Base-by-base conservation (phyloP, 148 eudicot genomes). In the Diospyros lotus region DNA sequence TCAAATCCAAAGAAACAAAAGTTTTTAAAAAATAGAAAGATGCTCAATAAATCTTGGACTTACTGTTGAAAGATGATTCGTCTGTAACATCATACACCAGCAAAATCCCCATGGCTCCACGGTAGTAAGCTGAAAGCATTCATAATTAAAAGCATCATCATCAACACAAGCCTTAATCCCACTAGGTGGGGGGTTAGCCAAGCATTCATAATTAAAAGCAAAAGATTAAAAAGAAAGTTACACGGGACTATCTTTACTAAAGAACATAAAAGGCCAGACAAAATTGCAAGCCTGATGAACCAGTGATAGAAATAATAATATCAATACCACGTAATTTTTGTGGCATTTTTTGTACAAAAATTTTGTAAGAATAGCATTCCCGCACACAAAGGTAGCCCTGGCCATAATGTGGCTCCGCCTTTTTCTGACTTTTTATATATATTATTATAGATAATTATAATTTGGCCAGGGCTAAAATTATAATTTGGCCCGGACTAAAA, bases 41-140 rank as follows among this genome's bases (percentile, higher is more conserved):
- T 48, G 13, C 14, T 28, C 9, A 15, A 46, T 11, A 44, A 40
- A 68, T 59, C 73, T 38, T 48, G 73, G 71, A 75, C 85, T 86
- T 88, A 91, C 97, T 91, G 86, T 91, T 91, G 75, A 91, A 91
- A 69, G 97, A 91, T 71, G 97, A 89, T 74, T 91, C 97, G 60
- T 91, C 93, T 18, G 97, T 91, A 75, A 91, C 97, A 75, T 91
- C 97, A 41, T 91, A 91, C 69, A 91, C 97, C 84, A 91, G 80
- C 82, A 91, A 82, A 77, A 91, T 91, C 44, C 97, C 97, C 97
- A 91, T 91, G 67, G 97, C 97, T 81, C 97, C 97, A 42, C 97
- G 93, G 69, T 91, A 91, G 78, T 91, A 91, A 68, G 97, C 97
- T 91, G 87, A 72, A 80, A 78, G 13, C 11, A 40, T 39, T 68